phyloP scores from a whole-genome alignment of 139 green algal species.

The Parachlorella kessleri region DNA sequence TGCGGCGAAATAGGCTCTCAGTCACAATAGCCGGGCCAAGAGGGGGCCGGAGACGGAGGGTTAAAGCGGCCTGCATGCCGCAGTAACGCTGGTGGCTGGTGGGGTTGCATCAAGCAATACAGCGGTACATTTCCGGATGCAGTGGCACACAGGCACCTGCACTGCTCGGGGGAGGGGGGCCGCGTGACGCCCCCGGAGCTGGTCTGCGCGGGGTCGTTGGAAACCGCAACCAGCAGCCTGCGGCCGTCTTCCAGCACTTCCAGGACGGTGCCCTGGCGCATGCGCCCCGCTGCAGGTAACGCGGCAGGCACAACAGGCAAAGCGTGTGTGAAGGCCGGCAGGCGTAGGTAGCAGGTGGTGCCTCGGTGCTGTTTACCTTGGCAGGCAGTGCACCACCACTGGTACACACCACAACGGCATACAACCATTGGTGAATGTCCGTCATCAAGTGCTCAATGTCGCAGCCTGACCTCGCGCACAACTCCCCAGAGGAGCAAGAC shows the following conservation, averaged over 20 bases:
- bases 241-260: constrained; percentile 11
- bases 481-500: too few species aligned
- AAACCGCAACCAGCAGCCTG: constrained; percentile 38
- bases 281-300: constrained; percentile 18
- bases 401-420: too few species aligned
- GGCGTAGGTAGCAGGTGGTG: too few species aligned
- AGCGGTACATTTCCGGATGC: neutral
- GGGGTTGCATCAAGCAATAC: neutral
- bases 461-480: too few species aligned
- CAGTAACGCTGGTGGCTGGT: neutral
- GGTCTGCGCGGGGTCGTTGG: neutral
- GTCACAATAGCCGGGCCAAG: neutral
- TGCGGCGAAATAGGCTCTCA: neutral
- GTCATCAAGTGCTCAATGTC: too few species aligned
- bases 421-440: too few species aligned
- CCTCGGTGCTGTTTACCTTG: too few species aligned
- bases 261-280: constrained; percentile 51
- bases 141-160: constrained; percentile 6
- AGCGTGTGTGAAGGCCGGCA: too few species aligned
- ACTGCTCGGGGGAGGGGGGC: constrained; percentile 4
- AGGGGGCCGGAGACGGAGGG: neutral
- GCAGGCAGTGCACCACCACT: too few species aligned
- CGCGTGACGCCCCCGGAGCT: neutral
- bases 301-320: too few species aligned
- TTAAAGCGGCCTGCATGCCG: neutral